Percentiles rank a stretch among this genome's conserved stretches.
Evolutionary conservation across 331 rosid genomes (phyloP).

Genomic region (Malus hybrid): DNA sequence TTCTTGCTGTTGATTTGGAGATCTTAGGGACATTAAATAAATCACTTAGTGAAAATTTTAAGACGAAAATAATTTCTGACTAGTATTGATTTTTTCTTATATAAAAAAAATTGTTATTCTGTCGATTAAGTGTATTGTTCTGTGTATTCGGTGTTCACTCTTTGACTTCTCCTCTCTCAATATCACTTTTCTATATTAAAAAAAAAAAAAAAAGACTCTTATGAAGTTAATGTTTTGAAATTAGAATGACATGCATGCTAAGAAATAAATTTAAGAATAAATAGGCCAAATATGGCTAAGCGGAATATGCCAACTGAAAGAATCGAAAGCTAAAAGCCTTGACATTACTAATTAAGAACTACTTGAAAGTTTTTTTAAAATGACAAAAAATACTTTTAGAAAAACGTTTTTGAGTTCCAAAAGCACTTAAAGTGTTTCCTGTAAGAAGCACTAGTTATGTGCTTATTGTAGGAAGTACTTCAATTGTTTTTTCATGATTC

Average conservation of each 20-base stretch:
- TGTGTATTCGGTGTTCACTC: background rate
- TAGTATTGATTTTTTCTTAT: background rate
- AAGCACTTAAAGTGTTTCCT: no score
- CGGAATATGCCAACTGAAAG: slow-evolving; percentile 22
- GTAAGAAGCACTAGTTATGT: no score
- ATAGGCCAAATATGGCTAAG: background rate
- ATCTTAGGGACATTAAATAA: background rate
- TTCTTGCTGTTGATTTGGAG: background rate
- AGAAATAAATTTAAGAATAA: background rate
- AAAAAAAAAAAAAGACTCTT: background rate
- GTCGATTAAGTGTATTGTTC: background rate
- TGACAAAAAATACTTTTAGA: no score
- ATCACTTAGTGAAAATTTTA: background rate
- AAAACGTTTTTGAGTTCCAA: no score
- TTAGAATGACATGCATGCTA: background rate
- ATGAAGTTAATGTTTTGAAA: background rate
- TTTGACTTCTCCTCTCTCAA: background rate
- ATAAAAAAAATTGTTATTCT: no score
- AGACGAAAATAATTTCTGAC: background rate
- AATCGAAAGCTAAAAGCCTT: background rate
- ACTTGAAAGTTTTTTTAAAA: no score
- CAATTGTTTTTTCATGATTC: no score
- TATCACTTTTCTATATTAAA: background rate
- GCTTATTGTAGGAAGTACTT: no score
- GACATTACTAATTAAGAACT: background rate